Evolutionary conservation across 1,284 basidiomycete genomes (phyloP).

Genomic region (Ustilago tritici): DNA sequence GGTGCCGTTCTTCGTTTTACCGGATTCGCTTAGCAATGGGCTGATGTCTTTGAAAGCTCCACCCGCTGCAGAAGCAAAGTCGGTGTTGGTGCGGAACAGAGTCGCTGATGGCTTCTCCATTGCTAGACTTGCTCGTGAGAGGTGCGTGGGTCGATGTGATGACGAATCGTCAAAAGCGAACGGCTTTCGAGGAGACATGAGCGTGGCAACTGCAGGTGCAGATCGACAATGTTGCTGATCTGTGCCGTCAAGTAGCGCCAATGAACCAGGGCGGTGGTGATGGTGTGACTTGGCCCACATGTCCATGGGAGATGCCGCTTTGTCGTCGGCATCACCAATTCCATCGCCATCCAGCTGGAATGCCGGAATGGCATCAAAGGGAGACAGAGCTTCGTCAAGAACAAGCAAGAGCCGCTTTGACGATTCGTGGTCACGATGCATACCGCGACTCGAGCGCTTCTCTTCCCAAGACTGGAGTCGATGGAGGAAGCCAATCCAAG

Average conservation of each 20-base stretch:
- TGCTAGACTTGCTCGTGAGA: slow-evolving; percentile 31
- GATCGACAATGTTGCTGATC: slow-evolving; percentile 56
- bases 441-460: slow-evolving; percentile 39
- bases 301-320: slow-evolving; percentile 27
- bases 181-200: slow-evolving; percentile 9
- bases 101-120: slow-evolving; percentile 32
- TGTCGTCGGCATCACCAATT: slow-evolving; percentile 5
- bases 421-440: slow-evolving; percentile 46
- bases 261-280: slow-evolving; percentile 23
- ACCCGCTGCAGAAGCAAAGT: slow-evolving; percentile 18
- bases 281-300: slow-evolving; percentile 43
- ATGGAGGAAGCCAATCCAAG: slow-evolving; percentile 62
- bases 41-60: slow-evolving; percentile 33
- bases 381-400: slow-evolving; percentile 51
- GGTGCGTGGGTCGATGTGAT: slow-evolving; percentile 19
- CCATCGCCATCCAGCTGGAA: slow-evolving; percentile 38
- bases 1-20: slow-evolving; percentile 39
- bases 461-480: slow-evolving; percentile 55
- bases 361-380: slow-evolving; percentile 46
- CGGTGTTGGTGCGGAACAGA: slow-evolving; percentile 34
- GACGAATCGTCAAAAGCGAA: slow-evolving; percentile 1
- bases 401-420: slow-evolving; percentile 52
- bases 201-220: slow-evolving; percentile 43
- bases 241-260: slow-evolving; percentile 19
- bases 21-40: slow-evolving; percentile 30